Evolutionary conservation across 202 grass and related monocot genomes (phyloP).

Genomic region (Dendrocalamus latiflorus): DNA sequence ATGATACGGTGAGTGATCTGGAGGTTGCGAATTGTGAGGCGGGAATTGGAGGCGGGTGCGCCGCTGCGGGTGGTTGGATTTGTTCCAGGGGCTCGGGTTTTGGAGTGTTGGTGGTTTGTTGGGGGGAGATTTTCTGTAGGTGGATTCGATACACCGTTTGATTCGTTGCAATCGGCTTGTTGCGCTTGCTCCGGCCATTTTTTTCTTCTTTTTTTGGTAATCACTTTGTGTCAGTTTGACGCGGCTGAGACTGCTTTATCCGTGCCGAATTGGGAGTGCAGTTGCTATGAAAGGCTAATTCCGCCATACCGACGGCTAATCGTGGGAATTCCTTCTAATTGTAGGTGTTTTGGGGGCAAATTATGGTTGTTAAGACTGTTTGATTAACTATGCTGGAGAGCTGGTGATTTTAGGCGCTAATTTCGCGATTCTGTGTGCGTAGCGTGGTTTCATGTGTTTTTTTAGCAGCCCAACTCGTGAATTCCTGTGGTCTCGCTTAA

Average conservation of each 20-base stretch:
- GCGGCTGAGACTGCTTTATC: background rate
- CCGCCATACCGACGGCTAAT: background rate
- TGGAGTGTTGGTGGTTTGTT: background rate
- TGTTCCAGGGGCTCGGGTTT: constrained; percentile 4
- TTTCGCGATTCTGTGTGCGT: background rate
- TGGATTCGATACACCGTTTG: constrained; percentile 3
- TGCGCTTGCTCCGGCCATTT: background rate
- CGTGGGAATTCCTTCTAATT: background rate
- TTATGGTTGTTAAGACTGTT: constrained; percentile 1
- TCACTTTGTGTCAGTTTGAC: background rate
- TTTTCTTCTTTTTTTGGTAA: background rate
- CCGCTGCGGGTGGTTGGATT: constrained; percentile 14
- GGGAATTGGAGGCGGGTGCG: constrained; percentile 19
- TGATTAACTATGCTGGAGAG: background rate
- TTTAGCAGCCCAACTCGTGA: background rate
- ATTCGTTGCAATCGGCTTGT: background rate
- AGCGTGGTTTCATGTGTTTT: background rate
- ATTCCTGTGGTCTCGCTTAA: background rate
- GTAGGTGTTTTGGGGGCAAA: background rate
- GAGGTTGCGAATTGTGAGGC: background rate
- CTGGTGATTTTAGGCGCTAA: background rate
- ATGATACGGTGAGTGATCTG: constrained; percentile 48
- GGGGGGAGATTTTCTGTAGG: background rate
- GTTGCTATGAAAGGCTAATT: background rate
- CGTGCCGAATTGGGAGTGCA: background rate